These are phyloP conservation scores for Epichloe baconii DNA, from an alignment of 2,329 filamentous ascomycete genomes.

Conservation along the genomic window DNA sequence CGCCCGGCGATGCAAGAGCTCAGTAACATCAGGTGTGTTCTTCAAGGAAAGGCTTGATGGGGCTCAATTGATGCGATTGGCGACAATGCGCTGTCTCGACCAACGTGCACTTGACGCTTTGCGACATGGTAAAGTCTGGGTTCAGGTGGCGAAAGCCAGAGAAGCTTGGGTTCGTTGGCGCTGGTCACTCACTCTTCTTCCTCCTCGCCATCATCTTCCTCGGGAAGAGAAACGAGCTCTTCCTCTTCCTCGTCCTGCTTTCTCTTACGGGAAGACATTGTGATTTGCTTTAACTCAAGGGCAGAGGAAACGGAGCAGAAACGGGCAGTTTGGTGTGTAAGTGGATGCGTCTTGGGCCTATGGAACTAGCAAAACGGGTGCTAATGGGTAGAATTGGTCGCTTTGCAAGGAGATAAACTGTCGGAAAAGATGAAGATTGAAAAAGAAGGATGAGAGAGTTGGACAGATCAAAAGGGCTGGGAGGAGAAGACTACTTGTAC, in stretches of 20 bases:
- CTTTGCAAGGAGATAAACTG: not conserved
- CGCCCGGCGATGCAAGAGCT: not conserved
- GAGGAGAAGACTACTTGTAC: conserved; percentile 8
- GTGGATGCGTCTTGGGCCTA: conserved; percentile 1
- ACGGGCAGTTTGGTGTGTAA: conserved; percentile 1
- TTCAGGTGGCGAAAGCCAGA: not conserved
- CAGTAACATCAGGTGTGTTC: not conserved
- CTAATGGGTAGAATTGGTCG: conserved; percentile 1
- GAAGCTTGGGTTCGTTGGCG: not conserved
- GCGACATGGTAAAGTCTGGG: not conserved
- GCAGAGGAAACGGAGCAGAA: not conserved
- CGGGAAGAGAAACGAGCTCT: conserved; percentile 41
- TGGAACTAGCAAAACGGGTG: not conserved
- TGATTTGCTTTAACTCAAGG: conserved; percentile 5
- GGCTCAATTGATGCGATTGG: no score
- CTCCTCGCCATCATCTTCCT: conserved; percentile 36
- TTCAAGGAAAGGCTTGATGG: no score
- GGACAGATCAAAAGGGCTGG: not conserved
- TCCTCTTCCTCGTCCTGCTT: conserved; percentile 46
- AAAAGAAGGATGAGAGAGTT: not conserved
- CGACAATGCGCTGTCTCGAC: not conserved
- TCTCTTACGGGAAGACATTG: conserved; percentile 40
- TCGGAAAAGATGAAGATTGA: not conserved
- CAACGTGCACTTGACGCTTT: not conserved
- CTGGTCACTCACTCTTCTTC: conserved; percentile 38